phyloP scores from a whole-genome alignment of 2,329 filamentous ascomycete species.

The Colletotrichum echinochloae region DNA sequence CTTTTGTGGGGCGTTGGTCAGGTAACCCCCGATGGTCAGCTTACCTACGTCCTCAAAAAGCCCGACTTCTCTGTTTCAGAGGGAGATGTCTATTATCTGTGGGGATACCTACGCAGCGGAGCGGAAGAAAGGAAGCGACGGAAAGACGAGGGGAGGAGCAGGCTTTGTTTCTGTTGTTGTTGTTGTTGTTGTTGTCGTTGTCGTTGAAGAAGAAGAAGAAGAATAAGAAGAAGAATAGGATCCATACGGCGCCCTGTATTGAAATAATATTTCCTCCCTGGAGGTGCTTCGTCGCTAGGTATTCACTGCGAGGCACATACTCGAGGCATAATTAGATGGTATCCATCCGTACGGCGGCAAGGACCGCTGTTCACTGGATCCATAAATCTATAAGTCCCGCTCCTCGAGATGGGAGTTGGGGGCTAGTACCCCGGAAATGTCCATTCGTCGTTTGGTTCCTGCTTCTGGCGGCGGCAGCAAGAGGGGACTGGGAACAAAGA shows the following conservation, averaged over 20 bases:
- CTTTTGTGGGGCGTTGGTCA: too few species aligned
- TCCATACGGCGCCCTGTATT: neutral
- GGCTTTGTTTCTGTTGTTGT: too few species aligned
- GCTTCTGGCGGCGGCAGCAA: constrained; percentile 5
- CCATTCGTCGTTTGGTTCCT: constrained; percentile 13
- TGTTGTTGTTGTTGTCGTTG: too few species aligned
- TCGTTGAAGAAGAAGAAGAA: too few species aligned
- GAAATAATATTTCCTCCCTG: neutral
- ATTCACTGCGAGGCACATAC: neutral
- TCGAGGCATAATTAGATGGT: neutral
- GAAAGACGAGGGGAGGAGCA: neutral
- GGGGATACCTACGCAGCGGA: neutral
- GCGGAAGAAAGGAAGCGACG: too few species aligned
- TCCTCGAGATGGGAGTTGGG: constrained; percentile 18
- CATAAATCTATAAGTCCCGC: constrained; percentile 16
- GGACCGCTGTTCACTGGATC: constrained; percentile 13
- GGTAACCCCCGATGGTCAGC: too few species aligned
- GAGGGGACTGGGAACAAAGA: neutral
- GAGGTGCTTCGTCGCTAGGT: neutral
- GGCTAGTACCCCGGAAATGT: constrained; percentile 24
- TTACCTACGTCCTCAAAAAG: too few species aligned
- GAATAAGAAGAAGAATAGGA: too few species aligned
- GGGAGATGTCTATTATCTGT: neutral
- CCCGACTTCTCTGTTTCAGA: neutral
- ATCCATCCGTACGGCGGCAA: neutral